Percentiles rank a stretch among this genome's conserved stretches.
Evolutionary conservation across 805 yeast species (phyloP).

Genomic region (Priceomyces medius): DNA sequence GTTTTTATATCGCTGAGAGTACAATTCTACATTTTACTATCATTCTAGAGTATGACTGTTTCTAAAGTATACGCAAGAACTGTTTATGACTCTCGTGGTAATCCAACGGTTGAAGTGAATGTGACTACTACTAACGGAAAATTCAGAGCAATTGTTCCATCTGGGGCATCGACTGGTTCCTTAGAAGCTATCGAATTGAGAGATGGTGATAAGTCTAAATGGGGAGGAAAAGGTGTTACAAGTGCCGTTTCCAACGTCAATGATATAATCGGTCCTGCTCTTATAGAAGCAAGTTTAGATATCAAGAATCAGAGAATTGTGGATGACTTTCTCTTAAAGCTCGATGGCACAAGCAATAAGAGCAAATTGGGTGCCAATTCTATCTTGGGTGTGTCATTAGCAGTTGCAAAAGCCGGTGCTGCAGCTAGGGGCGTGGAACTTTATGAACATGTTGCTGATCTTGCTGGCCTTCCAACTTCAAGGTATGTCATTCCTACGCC

Average conservation of each 20-base stretch:
- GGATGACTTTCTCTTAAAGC: conserved; percentile 14
- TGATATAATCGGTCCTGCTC: conserved; percentile 18
- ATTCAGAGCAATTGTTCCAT: conserved; percentile 22
- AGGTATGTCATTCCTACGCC: conserved; percentile 21
- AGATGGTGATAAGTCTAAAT: conserved; percentile 21
- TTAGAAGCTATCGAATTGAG: conserved; percentile 22
- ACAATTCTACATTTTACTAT: conserved; percentile 10
- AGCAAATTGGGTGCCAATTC: conserved; percentile 23
- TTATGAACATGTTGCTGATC: conserved; percentile 18
- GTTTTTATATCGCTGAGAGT: too few relatives aligned
- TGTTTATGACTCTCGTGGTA: conserved; percentile 24
- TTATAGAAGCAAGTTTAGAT: conserved; percentile 13
- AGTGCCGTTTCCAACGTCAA: conserved; percentile 21
- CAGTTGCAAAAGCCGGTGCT: conserved; percentile 22
- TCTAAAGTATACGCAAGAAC: conserved; percentile 15
- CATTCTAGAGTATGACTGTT: conserved; percentile 17
- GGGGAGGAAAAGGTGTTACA: conserved; percentile 23
- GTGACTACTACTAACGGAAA: conserved; percentile 16
- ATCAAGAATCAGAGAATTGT: conserved; percentile 14
- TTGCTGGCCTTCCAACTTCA: conserved; percentile 11
- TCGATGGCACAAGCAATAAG: conserved; percentile 22
- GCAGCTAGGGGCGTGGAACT: conserved; percentile 18
- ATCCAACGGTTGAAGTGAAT: conserved; percentile 24
- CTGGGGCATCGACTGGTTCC: conserved; percentile 24
- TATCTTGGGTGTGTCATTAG: conserved; percentile 21